Evolutionary conservation across 2,329 filamentous ascomycete species (phyloP), one percentile per base, ranked within the genome.

Genomic region (Fusarium foetens): DNA sequence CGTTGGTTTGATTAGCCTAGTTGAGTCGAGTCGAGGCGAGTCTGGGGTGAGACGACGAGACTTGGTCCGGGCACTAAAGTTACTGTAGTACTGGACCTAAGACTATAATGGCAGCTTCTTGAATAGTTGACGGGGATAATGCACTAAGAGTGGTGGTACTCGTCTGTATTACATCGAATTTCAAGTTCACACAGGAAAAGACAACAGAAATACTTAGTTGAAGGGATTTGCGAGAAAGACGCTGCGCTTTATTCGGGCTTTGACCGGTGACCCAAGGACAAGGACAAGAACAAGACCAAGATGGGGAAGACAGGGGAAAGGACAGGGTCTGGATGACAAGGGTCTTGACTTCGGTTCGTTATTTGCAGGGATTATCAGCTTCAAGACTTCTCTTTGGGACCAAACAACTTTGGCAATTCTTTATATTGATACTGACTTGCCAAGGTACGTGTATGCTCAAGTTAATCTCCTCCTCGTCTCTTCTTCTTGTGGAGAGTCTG

Each of bases 241-340:
- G 61, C 36, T 71, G 33, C 70, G 61, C 61, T 67, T 73, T 72
- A 70, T 72, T 66, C 71, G 41, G 61, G 41, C 25, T 68, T 54
- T 63, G 66, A 29, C 52, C 42, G 52, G 66, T 59, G 57, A 38
- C 55, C 38, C 55, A 55, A 60, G 46, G n/a, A 35, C 53, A 55
- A 46, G 53, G 53, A 25, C 52, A 43, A 31, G 52, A 33, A 16
- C 29, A 57, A 57, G 36, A 31, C 21, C 43, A 59, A 58, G 52
- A 70, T 46, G 64, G 54, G 60, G 49, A 64, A 69, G 69, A 49
- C 66, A 58, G 54, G 58, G 59, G 29, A 29, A 39, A 39, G 57
- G 42, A 33, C 58, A 42, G 43, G 60, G 57, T 39, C 59, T 48
- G 25, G 29, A 36, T 17, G 17, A 10, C 41, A 41, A 54, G 46